Base-by-base conservation (phyloP, 495 filamentous ascomycete genomes). In the Aspergillus biplanus region DNA sequence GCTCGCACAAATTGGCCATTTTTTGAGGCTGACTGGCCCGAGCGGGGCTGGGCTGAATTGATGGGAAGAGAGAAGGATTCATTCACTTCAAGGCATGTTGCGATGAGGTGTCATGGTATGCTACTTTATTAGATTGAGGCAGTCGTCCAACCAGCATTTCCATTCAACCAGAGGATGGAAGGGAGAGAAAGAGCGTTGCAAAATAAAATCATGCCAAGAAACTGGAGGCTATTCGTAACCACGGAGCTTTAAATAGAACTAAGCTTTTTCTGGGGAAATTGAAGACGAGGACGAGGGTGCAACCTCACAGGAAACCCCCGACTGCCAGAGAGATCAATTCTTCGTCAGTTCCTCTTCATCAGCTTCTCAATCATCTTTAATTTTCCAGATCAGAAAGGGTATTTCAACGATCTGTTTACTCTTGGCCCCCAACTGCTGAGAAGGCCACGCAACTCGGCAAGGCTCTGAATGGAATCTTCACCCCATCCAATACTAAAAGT, bases 231-330 rank as follows among this genome's bases (percentile, higher is more conserved):
- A 50, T 50, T 44, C 47, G 11, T 9, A 6, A 7, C 27, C 0
- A 49, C 18, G 47, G 47, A 27, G 47, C 47, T 50, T 50, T 50
- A 50, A 50, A 50, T 50, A 50, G 47, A 50, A 50, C 13, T 18
- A 50, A 50, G 47, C 47, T 50, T 50, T 50, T 44, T 44, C 39
- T 44, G 39, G 39, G 39, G 39, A 44, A 44, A 44, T 44, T 44
- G 39, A 12, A 44, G 6, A 27, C 21, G 21, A 27, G 21, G 21
- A 27, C n/a, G n/a, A 27, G 21, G 21, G 21, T 27, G 21, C 21
- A 27, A 27, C 21, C 21, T 27, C 21, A 27, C 21, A 27, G 21
- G 1, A 27, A 27, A 27, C 1, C 21, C 21, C 21, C 21, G 2
- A 27, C 21, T 27, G 1, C 21, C 21, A 27, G 21, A 27, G 21